Conservation (phyloP, 2,329 filamentous ascomycete species). For the Davidsoniella eucalypti region DNA sequence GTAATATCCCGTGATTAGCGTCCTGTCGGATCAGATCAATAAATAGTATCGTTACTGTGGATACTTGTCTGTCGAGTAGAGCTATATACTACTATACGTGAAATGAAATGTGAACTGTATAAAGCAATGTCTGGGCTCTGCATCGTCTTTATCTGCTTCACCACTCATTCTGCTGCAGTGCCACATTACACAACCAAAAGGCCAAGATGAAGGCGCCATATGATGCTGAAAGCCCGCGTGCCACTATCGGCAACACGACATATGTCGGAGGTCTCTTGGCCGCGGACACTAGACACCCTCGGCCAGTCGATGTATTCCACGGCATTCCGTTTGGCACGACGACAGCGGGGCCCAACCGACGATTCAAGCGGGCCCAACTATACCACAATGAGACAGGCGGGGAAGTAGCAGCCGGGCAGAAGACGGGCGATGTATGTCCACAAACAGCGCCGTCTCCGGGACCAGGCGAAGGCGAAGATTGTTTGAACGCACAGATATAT, state of each 20-base stretch:
- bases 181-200: no score
- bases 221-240: neutral
- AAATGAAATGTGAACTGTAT: no score
- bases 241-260: neutral
- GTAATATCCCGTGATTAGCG: no score
- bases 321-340: conserved; percentile 33
- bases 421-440: conserved; percentile 12
- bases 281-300: conserved; percentile 17
- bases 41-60: conserved; percentile 1
- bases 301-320: conserved; percentile 29
- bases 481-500: conserved; percentile 36
- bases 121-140: no score
- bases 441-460: conserved; percentile 17
- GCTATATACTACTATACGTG: neutral
- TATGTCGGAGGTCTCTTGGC: neutral
- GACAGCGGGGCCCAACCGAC: conserved; percentile 25
- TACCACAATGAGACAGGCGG: neutral
- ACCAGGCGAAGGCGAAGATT: conserved; percentile 27
- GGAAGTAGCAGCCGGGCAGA: neutral
- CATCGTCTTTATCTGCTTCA: no score
- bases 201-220: neutral
- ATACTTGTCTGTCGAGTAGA: neutral
- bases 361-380: conserved; percentile 25
- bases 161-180: no score
- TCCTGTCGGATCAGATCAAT: neutral